Conservation (phyloP, 2,329 filamentous ascomycete genomes). For the Ascochyta pisi region DNA sequence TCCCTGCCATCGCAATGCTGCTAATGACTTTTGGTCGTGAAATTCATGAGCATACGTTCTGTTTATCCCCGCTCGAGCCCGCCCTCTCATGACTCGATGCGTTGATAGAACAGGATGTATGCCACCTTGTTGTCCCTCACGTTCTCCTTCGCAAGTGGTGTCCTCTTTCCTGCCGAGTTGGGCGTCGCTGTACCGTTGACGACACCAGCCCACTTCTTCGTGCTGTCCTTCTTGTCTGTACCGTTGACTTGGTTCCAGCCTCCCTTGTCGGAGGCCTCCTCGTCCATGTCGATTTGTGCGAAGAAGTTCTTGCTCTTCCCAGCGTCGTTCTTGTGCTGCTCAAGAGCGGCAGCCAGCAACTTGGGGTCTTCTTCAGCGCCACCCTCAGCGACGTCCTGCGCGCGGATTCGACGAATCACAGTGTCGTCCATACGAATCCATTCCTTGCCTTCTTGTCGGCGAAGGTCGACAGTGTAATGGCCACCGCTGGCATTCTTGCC, state of each 20-base stretch:
- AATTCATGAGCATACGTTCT: slow-evolving; percentile 12
- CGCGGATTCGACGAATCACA: slow-evolving; percentile 80
- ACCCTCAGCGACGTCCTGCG: slow-evolving; percentile 86
- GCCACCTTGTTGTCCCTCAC: slow-evolving; percentile 95
- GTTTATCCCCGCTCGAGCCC: slow-evolving; percentile 6
- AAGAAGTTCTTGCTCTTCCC: slow-evolving; percentile 73
- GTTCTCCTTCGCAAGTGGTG: slow-evolving; percentile 60
- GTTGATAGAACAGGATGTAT: slow-evolving; percentile 95
- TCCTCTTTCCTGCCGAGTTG: slow-evolving; percentile 57
- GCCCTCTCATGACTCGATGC: slow-evolving; percentile 56
- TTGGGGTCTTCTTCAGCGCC: slow-evolving; percentile 82
- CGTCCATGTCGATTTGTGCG: slow-evolving; percentile 65
- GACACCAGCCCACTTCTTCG: slow-evolving; percentile 71
- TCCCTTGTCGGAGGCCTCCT: slow-evolving; percentile 69
- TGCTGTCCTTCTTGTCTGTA: slow-evolving; percentile 54
- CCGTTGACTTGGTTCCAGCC: slow-evolving; percentile 90
- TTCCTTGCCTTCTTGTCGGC: slow-evolving; percentile 90
- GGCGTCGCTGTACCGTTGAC: slow-evolving; percentile 70
- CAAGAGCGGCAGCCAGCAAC: slow-evolving; percentile 68
- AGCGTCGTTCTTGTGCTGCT: slow-evolving; percentile 68
- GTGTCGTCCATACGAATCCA: slow-evolving; percentile 98
- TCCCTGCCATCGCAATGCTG: slow-evolving; percentile 16
- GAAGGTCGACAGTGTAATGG: slow-evolving; percentile 97
- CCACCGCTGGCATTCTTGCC: slow-evolving; percentile 95
- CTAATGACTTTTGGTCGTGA: slow-evolving; percentile 19